These are phyloP conservation scores for Coniella vitis DNA, from an alignment of 2,329 filamentous ascomycete genomes.

Conservation along the genomic window DNA sequence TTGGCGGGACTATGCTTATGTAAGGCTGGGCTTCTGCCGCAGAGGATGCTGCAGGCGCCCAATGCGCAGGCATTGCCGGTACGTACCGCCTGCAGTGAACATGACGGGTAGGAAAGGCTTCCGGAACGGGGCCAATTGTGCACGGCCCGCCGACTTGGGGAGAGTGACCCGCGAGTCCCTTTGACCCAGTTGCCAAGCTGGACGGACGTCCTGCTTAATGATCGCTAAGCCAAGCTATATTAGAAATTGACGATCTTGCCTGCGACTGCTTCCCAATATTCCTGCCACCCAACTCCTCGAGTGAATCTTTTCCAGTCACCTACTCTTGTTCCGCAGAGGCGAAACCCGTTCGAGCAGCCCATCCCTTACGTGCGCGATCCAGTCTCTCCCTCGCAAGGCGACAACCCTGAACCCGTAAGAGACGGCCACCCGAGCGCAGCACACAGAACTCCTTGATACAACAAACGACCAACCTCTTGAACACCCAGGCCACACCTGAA, in stretches of 20 bases:
- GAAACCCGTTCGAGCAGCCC: slow-evolving; percentile 1
- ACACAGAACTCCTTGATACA: slow-evolving; percentile 2
- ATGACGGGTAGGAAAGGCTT: background rate
- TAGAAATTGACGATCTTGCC: slow-evolving; percentile 5
- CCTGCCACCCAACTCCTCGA: no score
- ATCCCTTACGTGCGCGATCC: background rate
- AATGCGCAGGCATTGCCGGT: no score
- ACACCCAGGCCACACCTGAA: slow-evolving; percentile 1
- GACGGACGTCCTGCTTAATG: slow-evolving; percentile 8
- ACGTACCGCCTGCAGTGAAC: no score
- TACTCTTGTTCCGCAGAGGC: background rate
- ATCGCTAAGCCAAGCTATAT: slow-evolving; percentile 9
- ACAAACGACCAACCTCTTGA: background rate
- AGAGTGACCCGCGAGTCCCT: slow-evolving; percentile 8
- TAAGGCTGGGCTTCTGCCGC: background rate
- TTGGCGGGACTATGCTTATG: background rate
- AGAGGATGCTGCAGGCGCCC: no score
- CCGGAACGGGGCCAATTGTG: slow-evolving; percentile 7
- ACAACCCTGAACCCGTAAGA: slow-evolving; percentile 1
- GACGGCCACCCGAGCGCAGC: slow-evolving; percentile 4
- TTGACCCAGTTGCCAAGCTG: slow-evolving; percentile 16
- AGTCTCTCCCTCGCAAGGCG: background rate
- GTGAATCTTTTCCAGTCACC: background rate
- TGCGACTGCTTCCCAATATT: no score
- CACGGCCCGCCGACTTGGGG: slow-evolving; percentile 5